Percentiles rank a stretch among this genome's conserved stretches.
Evolutionary conservation across 331 rosid genomes (phyloP).

Genomic region (Dryas integrifolia): DNA sequence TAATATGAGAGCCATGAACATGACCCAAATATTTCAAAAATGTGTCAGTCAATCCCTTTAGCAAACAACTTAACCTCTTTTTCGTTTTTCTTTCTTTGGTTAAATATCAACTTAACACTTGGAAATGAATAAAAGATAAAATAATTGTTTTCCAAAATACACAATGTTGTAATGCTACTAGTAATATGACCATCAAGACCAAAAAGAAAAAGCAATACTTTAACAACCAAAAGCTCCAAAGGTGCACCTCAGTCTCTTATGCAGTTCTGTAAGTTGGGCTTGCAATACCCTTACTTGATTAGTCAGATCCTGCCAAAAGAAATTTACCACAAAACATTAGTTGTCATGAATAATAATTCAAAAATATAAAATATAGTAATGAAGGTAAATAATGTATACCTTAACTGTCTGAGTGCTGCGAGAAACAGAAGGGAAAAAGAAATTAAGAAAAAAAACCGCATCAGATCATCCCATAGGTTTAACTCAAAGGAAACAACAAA

Average conservation of each 20-base stretch:
- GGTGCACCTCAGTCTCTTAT: conserved; percentile 84
- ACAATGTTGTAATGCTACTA: not conserved
- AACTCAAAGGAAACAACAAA: conserved; percentile 23
- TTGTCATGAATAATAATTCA: conserved; percentile 17
- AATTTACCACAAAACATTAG: conserved; percentile 30
- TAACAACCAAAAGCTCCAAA: conserved; percentile 63
- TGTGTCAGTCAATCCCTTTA: not conserved
- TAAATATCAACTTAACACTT: not conserved
- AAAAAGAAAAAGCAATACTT: conserved; percentile 58
- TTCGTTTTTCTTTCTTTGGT: not conserved
- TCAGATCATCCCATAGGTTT: conserved; percentile 26
- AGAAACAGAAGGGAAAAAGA: conserved; percentile 21
- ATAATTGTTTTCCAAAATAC: not conserved
- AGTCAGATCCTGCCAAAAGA: conserved; percentile 48
- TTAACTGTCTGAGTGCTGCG: conserved; percentile 63
- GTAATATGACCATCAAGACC: conserved; percentile 32
- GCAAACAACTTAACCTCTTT: not conserved
- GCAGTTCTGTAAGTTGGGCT: conserved; percentile 47
- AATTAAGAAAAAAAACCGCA: not conserved
- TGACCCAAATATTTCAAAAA: not conserved
- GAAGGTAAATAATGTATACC: conserved; percentile 42
- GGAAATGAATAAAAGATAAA: not conserved
- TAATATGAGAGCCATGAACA: not conserved
- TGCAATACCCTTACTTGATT: conserved; percentile 46
- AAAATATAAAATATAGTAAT: conserved; percentile 25